Conservation (phyloP, 1,139 yeast genomes). For the Hemisphaericaspora xylanilytica region DNA sequence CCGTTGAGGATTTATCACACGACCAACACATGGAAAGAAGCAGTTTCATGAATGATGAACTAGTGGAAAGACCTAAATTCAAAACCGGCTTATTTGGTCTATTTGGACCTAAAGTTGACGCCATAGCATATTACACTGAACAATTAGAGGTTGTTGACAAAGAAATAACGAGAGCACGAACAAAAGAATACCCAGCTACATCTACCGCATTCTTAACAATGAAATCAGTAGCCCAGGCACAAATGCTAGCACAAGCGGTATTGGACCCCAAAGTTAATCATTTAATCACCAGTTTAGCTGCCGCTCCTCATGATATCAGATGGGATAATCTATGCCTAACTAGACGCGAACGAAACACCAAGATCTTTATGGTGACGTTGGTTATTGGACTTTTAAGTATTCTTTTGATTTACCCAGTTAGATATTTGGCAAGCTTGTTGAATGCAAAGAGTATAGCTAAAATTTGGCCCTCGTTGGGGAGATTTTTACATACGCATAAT, state of each 20-base stretch:
- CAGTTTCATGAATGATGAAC: constrained; percentile 27
- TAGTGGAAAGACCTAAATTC: constrained; percentile 46
- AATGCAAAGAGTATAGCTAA: constrained; percentile 66
- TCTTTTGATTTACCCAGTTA: constrained; percentile 69
- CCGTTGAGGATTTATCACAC: not conserved
- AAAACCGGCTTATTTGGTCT: constrained; percentile 51
- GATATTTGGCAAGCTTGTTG: constrained; percentile 68
- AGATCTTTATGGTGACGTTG: constrained; percentile 62
- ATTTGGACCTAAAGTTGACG: constrained; percentile 60
- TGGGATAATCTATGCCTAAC: constrained; percentile 75
- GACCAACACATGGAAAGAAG: not conserved
- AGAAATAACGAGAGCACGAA: constrained; percentile 55
- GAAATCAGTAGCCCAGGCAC: constrained; percentile 85
- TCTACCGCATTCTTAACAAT: constrained; percentile 75
- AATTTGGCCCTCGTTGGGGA: constrained; percentile 72
- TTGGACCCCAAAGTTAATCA: constrained; percentile 76
- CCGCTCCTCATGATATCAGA: constrained; percentile 82
- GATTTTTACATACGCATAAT: constrained; percentile 53
- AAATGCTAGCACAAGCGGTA: constrained; percentile 86
- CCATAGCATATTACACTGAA: constrained; percentile 59
- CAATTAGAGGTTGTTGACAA: constrained; percentile 57
- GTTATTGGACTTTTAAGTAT: constrained; percentile 63
- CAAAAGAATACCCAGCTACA: constrained; percentile 60
- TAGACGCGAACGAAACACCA: constrained; percentile 51
- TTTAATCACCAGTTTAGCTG: constrained; percentile 72